Evolutionary conservation across 768 basidiomycete genomes (phyloP).

Genomic region (Lyophyllum decastes): DNA sequence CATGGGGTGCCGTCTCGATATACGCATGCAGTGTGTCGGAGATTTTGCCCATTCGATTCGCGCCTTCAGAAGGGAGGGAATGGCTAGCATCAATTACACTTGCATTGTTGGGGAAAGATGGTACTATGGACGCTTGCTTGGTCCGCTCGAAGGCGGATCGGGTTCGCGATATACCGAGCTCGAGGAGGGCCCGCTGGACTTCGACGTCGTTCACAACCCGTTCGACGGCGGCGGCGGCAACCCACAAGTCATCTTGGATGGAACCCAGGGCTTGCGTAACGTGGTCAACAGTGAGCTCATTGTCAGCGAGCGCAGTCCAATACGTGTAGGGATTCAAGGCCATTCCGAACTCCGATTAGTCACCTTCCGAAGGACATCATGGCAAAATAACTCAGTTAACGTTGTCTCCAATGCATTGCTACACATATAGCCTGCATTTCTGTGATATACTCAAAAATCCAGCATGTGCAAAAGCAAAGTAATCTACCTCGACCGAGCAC

Average conservation of each 20-base stretch:
- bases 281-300: conserved; percentile 53
- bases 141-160: conserved; percentile 46
- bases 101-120: conserved; percentile 5
- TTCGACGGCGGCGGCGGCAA: conserved; percentile 72
- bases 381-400: too few species aligned
- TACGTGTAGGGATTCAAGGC: conserved; percentile 40
- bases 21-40: conserved; percentile 44
- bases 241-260: conserved; percentile 75
- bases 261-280: conserved; percentile 49
- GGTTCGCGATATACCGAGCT: conserved; percentile 66
- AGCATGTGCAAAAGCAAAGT: conserved; percentile 15
- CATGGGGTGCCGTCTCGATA: conserved; percentile 56
- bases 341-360: conserved; percentile 33
- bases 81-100: background rate
- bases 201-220: conserved; percentile 58
- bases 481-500: conserved; percentile 41
- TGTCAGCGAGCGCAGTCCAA: conserved; percentile 62
- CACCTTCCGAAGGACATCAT: conserved; percentile 13
- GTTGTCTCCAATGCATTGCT: background rate
- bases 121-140: conserved; percentile 33
- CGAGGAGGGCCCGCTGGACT: conserved; percentile 59
- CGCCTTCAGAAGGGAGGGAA: background rate
- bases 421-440: background rate
- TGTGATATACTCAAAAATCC: conserved; percentile 3
- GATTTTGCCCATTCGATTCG: conserved; percentile 2